A percentile compares a stretch with the other conserved stretches of the same genome.
Conservation (phyloP, 768 basidiomycete genomes). For the Leccinellum albellum region DNA sequence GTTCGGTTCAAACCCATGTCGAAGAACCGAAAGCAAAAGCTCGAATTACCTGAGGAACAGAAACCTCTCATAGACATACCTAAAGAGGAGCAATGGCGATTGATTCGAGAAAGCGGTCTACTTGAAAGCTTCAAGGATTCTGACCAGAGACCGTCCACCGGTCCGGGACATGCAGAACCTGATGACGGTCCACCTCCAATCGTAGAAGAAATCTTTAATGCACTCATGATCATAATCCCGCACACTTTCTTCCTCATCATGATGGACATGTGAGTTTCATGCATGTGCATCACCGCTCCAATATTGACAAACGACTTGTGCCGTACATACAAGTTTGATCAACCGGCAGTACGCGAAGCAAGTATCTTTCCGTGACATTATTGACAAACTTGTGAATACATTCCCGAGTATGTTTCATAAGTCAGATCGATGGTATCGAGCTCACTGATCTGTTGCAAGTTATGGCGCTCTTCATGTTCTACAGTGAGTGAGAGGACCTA, state of each 20-base stretch:
- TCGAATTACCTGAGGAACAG: conserved; percentile 8
- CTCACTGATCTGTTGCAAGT: conserved; percentile 40
- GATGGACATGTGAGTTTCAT: conserved; percentile 75
- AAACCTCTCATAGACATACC: conserved; percentile 47
- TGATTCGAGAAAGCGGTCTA: conserved; percentile 64
- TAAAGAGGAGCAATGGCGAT: conserved; percentile 75
- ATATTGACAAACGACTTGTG: neutral
- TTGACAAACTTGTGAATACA: conserved; percentile 58
- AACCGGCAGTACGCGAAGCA: conserved; percentile 73
- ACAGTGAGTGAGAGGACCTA: conserved; percentile 18
- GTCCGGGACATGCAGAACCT: conserved; percentile 14
- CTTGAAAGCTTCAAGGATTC: conserved; percentile 36
- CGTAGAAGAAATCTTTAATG: conserved; percentile 67
- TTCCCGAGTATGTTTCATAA: conserved; percentile 61
- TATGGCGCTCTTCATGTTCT: conserved; percentile 59
- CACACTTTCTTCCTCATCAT: conserved; percentile 69
- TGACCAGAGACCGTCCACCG: neutral
- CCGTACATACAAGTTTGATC: conserved; percentile 51
- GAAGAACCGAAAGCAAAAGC: conserved; percentile 22
- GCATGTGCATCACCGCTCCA: neutral
- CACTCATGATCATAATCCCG: conserved; percentile 64
- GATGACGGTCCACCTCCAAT: conserved; percentile 40
- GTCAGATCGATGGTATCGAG: neutral
- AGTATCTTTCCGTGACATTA: conserved; percentile 44
- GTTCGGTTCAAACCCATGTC: conserved; percentile 25